phyloP scores from a whole-genome alignment of 148 eudicot genomes.

The Cornus suecica region DNA sequence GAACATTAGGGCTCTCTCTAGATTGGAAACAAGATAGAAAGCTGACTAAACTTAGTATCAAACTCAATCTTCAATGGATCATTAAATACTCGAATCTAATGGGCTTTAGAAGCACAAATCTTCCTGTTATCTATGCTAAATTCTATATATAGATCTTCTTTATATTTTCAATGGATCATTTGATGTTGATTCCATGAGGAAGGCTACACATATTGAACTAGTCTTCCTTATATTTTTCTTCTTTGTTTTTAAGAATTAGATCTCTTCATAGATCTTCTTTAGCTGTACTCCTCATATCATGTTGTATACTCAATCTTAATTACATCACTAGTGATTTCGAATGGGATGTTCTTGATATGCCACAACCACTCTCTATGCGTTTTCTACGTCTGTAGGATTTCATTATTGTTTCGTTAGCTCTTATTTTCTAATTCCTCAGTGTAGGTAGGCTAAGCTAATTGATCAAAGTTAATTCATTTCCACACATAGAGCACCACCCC shows the following conservation, averaged over 20 bases:
- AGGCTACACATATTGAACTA: conserved; percentile 12
- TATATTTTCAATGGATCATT: no score
- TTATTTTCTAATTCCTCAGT: background rate
- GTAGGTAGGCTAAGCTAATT: conserved; percentile 11
- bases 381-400: conserved; percentile 2
- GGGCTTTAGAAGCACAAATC: conserved; percentile 25
- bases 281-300: conserved; percentile 34
- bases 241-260: conserved; percentile 30
- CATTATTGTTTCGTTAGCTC: background rate
- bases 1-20: conserved; percentile 15
- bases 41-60: conserved; percentile 30
- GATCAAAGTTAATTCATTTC: conserved; percentile 8
- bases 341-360: conserved; percentile 34
- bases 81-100: conserved; percentile 23
- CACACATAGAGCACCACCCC: conserved; percentile 26
- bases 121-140: conserved; percentile 30
- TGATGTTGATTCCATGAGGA: conserved; percentile 7
- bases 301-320: conserved; percentile 34
- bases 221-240: conserved; percentile 7
- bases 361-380: conserved; percentile 39
- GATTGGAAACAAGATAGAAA: conserved; percentile 30
- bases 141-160: no score
- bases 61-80: conserved; percentile 38
- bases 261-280: conserved; percentile 58
- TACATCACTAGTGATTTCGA: conserved; percentile 37